These are phyloP conservation scores for Colletotrichum phormii DNA, from an alignment of 2,329 filamentous ascomycete genomes.

Conservation along the genomic window DNA sequence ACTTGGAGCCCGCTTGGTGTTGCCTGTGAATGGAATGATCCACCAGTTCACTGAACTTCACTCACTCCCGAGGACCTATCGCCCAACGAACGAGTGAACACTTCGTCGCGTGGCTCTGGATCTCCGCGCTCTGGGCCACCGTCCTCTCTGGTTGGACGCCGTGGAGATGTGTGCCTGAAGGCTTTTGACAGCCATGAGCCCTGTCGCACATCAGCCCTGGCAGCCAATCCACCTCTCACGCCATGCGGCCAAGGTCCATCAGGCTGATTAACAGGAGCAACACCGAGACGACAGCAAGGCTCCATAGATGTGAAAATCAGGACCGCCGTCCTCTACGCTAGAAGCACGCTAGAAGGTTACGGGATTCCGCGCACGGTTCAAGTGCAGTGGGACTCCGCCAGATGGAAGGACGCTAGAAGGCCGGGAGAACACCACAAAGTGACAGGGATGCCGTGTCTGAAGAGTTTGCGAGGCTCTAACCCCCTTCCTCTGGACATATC, in stretches of 20 bases:
- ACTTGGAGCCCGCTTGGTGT: constrained; percentile 8
- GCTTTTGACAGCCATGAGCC: neutral
- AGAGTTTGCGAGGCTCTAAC: neutral
- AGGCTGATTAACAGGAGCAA: neutral
- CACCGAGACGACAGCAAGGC: neutral
- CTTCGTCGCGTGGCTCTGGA: neutral
- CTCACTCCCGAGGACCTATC: no score
- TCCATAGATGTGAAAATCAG: neutral
- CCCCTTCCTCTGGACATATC: neutral
- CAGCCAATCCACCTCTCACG: neutral
- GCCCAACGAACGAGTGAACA: no score
- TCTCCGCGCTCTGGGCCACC: neutral
- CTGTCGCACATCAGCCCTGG: constrained; percentile 11
- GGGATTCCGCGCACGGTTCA: neutral
- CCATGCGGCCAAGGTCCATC: neutral
- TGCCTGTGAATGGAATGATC: neutral
- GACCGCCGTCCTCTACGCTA: neutral
- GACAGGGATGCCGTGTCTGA: neutral
- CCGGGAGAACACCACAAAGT: constrained; percentile 3
- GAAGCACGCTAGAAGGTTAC: constrained; percentile 30
- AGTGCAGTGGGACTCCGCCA: neutral
- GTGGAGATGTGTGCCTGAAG: neutral
- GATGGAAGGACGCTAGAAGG: constrained; percentile 31
- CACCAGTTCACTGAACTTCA: neutral
- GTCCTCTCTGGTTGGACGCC: neutral